Base-by-base conservation (phyloP, 2,329 filamentous ascomycete genomes). In the Fusarium dimerum region DNA sequence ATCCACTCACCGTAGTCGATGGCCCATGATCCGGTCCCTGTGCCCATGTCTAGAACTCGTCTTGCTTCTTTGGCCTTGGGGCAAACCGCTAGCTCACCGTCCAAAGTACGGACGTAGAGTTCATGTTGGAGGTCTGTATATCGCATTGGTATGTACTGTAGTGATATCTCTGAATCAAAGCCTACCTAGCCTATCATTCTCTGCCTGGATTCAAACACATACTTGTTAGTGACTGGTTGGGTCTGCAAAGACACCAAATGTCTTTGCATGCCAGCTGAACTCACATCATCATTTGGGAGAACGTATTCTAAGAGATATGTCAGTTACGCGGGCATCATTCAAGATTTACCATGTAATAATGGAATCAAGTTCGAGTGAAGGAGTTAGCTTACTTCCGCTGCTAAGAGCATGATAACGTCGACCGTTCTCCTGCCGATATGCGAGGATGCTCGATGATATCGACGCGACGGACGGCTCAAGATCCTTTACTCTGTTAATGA, bases 11-110 rank as follows among this genome's bases (percentile, higher is more conserved):
- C 68, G 52, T 66, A 71, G 41, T 71, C 68, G 1, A 68, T 61
- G 16, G 67, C 65, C 69, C 68, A 71, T 36, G 64, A 55, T 6
- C 69, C 68, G 0, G 68, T 70, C 5, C 68, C 68, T 2, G 65
- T 68, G n/a, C 69, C 68, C 7, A 68, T 51, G 43, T 71, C 68
- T 15, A 71, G 55, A 16, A 66, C 66, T 11, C 62, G 54, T 15
- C 60, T 61, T 6, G 62, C 60, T 10, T 40, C 55, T 38, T 55
- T 56, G 15, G 45, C 53, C 18, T 55, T 57, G 32, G 62, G 54
- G 16, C 60, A 59, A 10, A 66, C 17, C 11, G 61, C 50, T 18
- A 67, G 56, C 26, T 59, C 55, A 38, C 59, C 58, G 20, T 66
- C 58, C n/a, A 65, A 58, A 17, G 54, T 56, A 15, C 50, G 47